phyloP scores from a whole-genome alignment of 139 green algal species.

The Tetradesmus obliquus region DNA sequence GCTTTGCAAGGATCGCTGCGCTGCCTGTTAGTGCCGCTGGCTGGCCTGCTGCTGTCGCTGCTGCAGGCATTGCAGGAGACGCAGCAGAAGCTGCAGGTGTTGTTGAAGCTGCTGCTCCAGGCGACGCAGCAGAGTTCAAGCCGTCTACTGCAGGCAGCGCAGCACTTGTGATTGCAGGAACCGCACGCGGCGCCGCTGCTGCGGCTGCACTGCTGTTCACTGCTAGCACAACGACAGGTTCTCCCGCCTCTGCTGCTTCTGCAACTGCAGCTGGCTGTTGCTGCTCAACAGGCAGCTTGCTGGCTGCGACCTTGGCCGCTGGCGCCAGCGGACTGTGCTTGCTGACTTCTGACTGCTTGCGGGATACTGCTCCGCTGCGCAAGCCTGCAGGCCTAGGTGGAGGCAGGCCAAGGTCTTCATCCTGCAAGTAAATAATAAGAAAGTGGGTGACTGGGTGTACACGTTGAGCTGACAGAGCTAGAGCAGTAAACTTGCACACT shows the following conservation, averaged over 20 bases:
- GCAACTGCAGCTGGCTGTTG: neutral
- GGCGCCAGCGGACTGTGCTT: neutral
- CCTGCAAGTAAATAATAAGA: neutral
- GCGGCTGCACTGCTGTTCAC: slow-evolving; percentile 6
- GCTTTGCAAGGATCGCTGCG: slow-evolving; percentile 67
- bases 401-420: slow-evolving; percentile 22
- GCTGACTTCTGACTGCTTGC: neutral
- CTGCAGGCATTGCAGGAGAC: neutral
- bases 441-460: neutral
- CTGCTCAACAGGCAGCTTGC: neutral
- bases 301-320: slow-evolving; percentile 6
- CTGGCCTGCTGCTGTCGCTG: neutral
- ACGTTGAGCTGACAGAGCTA: neutral
- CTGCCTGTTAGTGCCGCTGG: slow-evolving; percentile 55
- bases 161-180: neutral
- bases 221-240: neutral
- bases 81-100: neutral
- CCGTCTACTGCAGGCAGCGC: slow-evolving; percentile 6
- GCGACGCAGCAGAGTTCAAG: neutral
- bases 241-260: neutral
- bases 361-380: neutral
- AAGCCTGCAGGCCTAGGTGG: neutral
- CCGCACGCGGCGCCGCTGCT: neutral
- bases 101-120: neutral
- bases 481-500: neutral